These are phyloP conservation scores for Cerrena zonata DNA, from an alignment of 1,284 basidiomycete genomes.

Conservation along the genomic window DNA sequence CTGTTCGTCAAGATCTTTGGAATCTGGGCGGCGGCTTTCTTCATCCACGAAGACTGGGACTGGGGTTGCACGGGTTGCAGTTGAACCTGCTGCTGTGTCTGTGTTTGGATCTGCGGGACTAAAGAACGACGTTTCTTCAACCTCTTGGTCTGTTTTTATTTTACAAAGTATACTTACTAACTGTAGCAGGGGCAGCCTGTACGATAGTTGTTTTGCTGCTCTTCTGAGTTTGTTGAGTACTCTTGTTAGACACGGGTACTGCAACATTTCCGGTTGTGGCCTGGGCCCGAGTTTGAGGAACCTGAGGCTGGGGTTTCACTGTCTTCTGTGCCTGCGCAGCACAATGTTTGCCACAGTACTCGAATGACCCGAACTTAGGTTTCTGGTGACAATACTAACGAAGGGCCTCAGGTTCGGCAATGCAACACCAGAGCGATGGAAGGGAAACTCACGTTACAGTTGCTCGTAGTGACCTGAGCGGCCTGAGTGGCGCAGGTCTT, in stretches of 20 bases:
- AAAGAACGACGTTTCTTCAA: background rate
- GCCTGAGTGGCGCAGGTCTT: slow-evolving; percentile 16
- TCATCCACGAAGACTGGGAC: slow-evolving; percentile 2
- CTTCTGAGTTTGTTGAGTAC: background rate
- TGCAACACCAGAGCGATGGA: background rate
- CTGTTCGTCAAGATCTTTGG: slow-evolving; percentile 5
- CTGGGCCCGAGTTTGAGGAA: slow-evolving; percentile 1
- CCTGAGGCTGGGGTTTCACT: background rate
- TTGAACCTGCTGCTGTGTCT: too few relatives aligned
- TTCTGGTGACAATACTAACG: slow-evolving; percentile 50
- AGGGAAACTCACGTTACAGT: slow-evolving; percentile 10
- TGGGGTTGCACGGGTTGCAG: background rate
- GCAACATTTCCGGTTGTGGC: slow-evolving; percentile 1
- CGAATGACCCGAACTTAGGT: slow-evolving; percentile 45
- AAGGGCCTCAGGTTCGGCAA: background rate
- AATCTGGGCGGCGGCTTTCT: slow-evolving; percentile 7
- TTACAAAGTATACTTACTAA: too few relatives aligned
- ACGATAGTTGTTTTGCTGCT: too few relatives aligned
- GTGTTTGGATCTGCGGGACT: background rate
- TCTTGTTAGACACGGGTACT: background rate
- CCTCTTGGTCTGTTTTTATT: too few relatives aligned
- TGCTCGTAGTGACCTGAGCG: slow-evolving; percentile 2
- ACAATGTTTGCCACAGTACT: slow-evolving; percentile 59
- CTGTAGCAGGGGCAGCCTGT: too few relatives aligned
- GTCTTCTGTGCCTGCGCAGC: slow-evolving; percentile 33